These are phyloP conservation scores for Iris macrosiphon DNA, from an alignment of 106 monocot species.

Conservation along the genomic window DNA sequence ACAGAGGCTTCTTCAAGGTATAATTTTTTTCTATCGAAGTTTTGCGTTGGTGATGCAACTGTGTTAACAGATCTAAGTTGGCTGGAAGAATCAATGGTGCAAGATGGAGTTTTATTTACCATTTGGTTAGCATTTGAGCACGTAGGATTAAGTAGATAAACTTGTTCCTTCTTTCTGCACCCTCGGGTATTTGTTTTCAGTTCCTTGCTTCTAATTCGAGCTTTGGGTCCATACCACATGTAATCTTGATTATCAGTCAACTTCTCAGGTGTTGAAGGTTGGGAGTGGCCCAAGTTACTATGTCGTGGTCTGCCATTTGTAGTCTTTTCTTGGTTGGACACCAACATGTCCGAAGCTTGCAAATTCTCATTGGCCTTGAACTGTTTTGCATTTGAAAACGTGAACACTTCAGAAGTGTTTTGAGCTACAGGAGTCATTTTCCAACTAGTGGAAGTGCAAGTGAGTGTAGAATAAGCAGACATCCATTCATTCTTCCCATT, in stretches of 20 bases:
- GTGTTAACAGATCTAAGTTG: no score
- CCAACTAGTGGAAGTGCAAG: conserved; percentile 6
- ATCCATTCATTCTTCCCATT: background rate
- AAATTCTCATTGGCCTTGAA: conserved; percentile 16
- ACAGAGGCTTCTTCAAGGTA: background rate
- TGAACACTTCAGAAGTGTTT: conserved; percentile 2
- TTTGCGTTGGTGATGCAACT: background rate
- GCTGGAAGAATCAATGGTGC: no score
- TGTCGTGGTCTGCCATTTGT: background rate
- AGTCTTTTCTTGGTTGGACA: conserved; percentile 4
- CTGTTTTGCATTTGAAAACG: conserved; percentile 24
- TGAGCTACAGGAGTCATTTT: background rate
- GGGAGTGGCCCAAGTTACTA: background rate
- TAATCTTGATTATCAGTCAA: conserved; percentile 1
- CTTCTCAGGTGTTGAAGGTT: conserved; percentile 12
- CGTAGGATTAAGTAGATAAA: background rate
- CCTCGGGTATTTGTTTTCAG: conserved; percentile 5
- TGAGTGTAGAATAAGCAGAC: conserved; percentile 6
- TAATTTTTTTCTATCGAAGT: background rate
- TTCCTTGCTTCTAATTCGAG: conserved; percentile 8
- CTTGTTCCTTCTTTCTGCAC: conserved; percentile 8
- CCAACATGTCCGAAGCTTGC: conserved; percentile 10
- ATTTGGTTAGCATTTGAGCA: conserved; percentile 1
- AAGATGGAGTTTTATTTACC: background rate
- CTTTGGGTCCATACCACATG: conserved; percentile 9